Percentiles rank a stretch among this genome's conserved stretches.
These are phyloP conservation scores for Colletotrichum tamarilloi DNA, from an alignment of 2,329 filamentous ascomycete genomes.

Conservation along the genomic window DNA sequence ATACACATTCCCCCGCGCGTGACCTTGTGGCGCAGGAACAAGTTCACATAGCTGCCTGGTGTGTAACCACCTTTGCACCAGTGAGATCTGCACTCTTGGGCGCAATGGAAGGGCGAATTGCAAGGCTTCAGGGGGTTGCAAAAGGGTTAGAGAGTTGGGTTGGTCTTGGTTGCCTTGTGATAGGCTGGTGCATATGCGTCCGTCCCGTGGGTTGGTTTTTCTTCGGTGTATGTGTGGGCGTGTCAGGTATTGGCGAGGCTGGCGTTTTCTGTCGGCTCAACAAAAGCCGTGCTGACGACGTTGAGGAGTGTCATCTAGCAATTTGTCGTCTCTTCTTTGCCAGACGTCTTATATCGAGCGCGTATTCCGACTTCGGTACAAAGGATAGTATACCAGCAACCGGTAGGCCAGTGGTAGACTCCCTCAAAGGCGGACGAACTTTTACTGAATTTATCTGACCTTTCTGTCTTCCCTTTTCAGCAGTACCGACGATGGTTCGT, in stretches of 20 bases:
- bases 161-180: neutral
- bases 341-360: no score
- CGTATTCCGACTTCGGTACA: neutral
- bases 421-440: no score
- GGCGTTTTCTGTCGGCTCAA: neutral
- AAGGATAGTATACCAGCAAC: neutral
- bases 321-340: no score
- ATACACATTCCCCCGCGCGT: neutral
- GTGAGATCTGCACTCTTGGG: neutral
- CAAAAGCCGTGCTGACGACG: neutral
- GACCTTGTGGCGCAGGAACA: neutral
- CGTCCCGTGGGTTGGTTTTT: neutral
- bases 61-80: neutral
- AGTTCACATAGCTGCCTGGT: neutral
- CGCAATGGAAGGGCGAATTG: neutral
- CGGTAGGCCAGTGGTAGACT: neutral
- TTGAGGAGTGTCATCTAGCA: neutral
- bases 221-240: neutral
- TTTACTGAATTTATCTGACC: neutral
- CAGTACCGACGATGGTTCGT: neutral
- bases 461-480: neutral
- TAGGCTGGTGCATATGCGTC: neutral
- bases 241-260: neutral
- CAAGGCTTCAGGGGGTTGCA: no score
- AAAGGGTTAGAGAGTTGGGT: neutral